phyloP scores from a whole-genome alignment of 495 filamentous ascomycete genomes.

The Monascus purpureus region DNA sequence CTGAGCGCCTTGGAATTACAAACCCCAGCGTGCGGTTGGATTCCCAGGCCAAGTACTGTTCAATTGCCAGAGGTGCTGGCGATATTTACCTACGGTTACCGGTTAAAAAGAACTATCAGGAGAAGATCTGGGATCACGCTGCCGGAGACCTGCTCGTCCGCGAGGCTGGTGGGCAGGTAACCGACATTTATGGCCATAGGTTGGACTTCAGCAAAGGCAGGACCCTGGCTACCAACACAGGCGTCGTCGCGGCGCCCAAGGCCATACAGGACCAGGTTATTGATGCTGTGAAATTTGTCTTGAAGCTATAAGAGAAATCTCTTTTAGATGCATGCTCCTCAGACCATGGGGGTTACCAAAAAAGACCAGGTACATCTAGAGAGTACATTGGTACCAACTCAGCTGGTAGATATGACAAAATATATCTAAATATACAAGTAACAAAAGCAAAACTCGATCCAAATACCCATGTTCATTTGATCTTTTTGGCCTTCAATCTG shows the following conservation, averaged over 20 bases:
- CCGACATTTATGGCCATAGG: constrained; percentile 63
- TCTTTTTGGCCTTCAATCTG: constrained; percentile 96
- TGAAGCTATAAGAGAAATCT: constrained; percentile 41
- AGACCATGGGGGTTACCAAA: too few relatives aligned
- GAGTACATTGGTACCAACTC: constrained; percentile 17
- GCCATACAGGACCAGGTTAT: constrained; percentile 65
- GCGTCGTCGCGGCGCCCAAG: constrained; percentile 76
- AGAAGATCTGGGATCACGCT: constrained; percentile 99
- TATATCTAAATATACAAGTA: constrained; percentile 28
- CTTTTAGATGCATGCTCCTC: constrained; percentile 6
- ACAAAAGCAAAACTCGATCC: constrained; percentile 14
- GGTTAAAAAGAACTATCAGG: constrained; percentile 70
- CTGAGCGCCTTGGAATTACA: constrained; percentile 70
- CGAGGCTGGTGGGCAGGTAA: constrained; percentile 86
- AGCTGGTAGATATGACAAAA: constrained; percentile 10
- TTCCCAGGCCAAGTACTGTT: constrained; percentile 95
- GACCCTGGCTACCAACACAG: constrained; percentile 79
- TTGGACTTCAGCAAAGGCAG: constrained; percentile 79
- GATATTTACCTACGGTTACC: constrained; percentile 90
- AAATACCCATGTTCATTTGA: constrained; percentile 48
- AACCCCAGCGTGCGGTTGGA: constrained; percentile 81
- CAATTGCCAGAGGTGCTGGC: constrained; percentile 86
- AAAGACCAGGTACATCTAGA: constrained; percentile 16
- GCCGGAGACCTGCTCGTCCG: constrained; percentile 90
- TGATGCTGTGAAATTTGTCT: constrained; percentile 65